A percentile compares a stretch with the other conserved stretches of the same genome.
Evolutionary conservation across 176 grass and related monocot species (phyloP).

Genomic region (Eragrostis nindensis): DNA sequence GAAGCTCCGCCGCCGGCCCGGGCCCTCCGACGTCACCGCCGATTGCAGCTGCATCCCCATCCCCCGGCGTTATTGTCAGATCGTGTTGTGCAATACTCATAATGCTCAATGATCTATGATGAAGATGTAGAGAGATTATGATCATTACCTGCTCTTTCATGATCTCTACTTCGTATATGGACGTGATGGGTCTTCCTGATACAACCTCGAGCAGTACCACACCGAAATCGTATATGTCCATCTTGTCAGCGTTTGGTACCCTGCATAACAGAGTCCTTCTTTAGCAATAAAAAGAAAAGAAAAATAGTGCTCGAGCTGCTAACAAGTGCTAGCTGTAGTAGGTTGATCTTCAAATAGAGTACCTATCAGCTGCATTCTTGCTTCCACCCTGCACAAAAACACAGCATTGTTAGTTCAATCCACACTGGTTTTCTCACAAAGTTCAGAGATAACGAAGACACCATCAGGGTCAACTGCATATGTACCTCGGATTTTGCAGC

Average conservation of each 20-base stretch:
- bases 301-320: neutral
- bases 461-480: neutral
- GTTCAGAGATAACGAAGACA: neutral
- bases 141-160: slow-evolving; percentile 63
- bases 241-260: slow-evolving; percentile 59
- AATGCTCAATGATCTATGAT: no score
- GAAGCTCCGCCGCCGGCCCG: slow-evolving; percentile 44
- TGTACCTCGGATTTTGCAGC: slow-evolving; percentile 59
- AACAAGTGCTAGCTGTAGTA: neutral
- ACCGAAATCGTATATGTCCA: slow-evolving; percentile 88
- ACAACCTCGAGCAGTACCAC: slow-evolving; percentile 84
- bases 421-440: neutral
- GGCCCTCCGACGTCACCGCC: slow-evolving; percentile 52
- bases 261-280: slow-evolving; percentile 33
- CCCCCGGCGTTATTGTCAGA: no score
- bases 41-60: slow-evolving; percentile 64
- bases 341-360: neutral
- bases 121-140: no score
- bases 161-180: slow-evolving; percentile 61
- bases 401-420: neutral
- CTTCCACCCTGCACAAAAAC: slow-evolving; percentile 40
- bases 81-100: no score
- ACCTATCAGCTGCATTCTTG: slow-evolving; percentile 42
- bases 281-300: no score
- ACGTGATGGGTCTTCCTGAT: slow-evolving; percentile 63